Base-by-base conservation (phyloP, 306 rosid species). In the Cicer judaicum region DNA sequence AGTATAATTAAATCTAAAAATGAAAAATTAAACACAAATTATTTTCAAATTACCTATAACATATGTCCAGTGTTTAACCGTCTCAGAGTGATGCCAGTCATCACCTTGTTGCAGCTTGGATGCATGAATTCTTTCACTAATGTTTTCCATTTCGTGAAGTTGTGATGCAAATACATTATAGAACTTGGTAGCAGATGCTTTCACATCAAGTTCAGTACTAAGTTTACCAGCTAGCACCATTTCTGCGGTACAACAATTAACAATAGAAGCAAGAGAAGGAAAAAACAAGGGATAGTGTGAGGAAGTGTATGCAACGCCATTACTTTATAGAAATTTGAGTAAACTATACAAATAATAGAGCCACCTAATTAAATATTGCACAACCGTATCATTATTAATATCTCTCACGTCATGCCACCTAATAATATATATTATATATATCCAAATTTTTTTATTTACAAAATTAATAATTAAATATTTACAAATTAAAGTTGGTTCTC, bases 71-170 rank as follows among this genome's bases (percentile, higher is more conserved):
- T 75, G 68, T 44, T 84, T 85, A 13, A 85, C 43, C 2, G 84
- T 50, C n/a, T 72, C 89, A 64, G 16, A 3, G 15, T 52, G 42
- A 39, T 85, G 78, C 89, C 88, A 88, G 13, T 88, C 83, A 7
- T 88, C 85, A 29, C 89, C 92, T 15, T 79, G 69, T 62, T 88
- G 89, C 2, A 88, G 68, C 34, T 60, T 73, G n/a, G 49, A n/a
- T 1, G 5, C 34, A 13, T 88, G 88, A 0, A 84, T 8, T 10
- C 38, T 10, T 0, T 67, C 86, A n/a, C 65, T 7, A 2, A 74
- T n/a, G 43, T 79, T 74, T 10, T 84, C 82, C 40, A 83, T 8
- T 7, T 81, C 54, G 29, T 72, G 78, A 4, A 69, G 57, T 72
- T 76, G 14, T 8, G 34, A 10, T 16, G 65, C 72, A 5, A 73